A percentile compares a stretch with the other conserved stretches of the same genome.
Evolutionary conservation across 495 filamentous ascomycete genomes (phyloP).

Genomic region (Hypoxylon intermedium): DNA sequence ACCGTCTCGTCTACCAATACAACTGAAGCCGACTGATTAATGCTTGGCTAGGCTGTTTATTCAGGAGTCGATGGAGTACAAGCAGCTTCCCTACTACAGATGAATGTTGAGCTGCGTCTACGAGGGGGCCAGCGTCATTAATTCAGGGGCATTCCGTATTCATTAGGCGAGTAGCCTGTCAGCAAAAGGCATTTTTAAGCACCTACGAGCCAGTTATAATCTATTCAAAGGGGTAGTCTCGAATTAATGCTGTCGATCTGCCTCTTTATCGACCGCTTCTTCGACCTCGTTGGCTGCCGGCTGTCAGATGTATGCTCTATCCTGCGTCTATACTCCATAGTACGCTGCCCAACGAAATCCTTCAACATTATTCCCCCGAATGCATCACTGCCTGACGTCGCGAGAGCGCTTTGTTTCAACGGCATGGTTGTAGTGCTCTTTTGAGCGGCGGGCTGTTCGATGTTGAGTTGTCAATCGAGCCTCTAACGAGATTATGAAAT

Average conservation of each 20-base stretch:
- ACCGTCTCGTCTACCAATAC: no score
- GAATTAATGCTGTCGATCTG: constrained; percentile 2
- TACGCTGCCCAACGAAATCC: constrained; percentile 3
- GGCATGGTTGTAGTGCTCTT: neutral
- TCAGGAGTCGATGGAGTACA: no score
- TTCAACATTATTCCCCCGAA: neutral
- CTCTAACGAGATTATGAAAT: neutral
- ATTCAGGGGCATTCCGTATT: neutral
- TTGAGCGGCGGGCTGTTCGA: neutral
- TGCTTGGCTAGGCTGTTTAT: no score
- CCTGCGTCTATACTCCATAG: neutral
- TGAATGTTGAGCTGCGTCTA: neutral
- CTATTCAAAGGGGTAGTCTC: neutral
- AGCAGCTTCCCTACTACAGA: no score
- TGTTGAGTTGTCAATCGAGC: no score
- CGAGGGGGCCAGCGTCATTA: neutral
- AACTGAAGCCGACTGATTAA: no score
- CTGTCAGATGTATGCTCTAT: neutral
- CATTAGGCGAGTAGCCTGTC: neutral
- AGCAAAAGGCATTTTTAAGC: neutral
- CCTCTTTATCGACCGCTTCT: constrained; percentile 4
- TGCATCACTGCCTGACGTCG: neutral
- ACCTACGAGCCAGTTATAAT: neutral
- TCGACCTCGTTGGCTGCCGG: neutral
- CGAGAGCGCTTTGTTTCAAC: neutral